Evolutionary conservation across 2,329 filamentous ascomycete genomes (phyloP), one percentile per base, ranked within the genome.

Genomic region (Fusarium algeriense): DNA sequence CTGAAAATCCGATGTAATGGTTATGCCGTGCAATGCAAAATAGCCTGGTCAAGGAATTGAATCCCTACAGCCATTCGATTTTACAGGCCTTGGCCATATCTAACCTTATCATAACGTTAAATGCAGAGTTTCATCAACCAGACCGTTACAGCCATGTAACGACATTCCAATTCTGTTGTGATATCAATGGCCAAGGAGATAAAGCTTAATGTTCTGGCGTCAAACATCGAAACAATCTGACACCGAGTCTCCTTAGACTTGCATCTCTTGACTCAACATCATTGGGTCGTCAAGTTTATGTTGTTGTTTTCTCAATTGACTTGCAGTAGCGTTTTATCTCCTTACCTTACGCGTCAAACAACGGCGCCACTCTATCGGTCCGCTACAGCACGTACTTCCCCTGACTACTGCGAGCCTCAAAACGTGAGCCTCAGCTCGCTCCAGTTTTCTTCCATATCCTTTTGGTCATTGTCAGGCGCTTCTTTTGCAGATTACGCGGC

Each of bases 381-480:
- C 43, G 35, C 30, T 26, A 66, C 28, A 38, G 38, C 38, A 23
- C 4, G 15, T 28, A 40, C 52, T 64, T 53, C 69, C 64, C 70
- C 70, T 70, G 54, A 73, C 55, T 71, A 56, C 44, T 60, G 23
- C 35, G 55, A 54, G 66, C 65, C 65, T 73, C 65, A 61, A 65
- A 55, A 56, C 54, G 30, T 23, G 20, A 23, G 20, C 20, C 37
- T 70, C 69, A 60, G 64, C 69, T 70, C 37, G 43, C 60, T 64
- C 66, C 48, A 70, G 28, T 72, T 67, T 67, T 63, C 48, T 53
- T 61, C 43, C 38, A 30, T 23, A 37, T 34, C n/a, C 11, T 32
- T 48, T 50, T 34, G 17, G 19, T 14, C 13, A 55, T 49, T 32
- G 9, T 43, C 20, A 52, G 43, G 44, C 26, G 46, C 35, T 56